Base-by-base conservation (phyloP, 2,329 filamentous ascomycete species). In the Calonectria ilicicola region DNA sequence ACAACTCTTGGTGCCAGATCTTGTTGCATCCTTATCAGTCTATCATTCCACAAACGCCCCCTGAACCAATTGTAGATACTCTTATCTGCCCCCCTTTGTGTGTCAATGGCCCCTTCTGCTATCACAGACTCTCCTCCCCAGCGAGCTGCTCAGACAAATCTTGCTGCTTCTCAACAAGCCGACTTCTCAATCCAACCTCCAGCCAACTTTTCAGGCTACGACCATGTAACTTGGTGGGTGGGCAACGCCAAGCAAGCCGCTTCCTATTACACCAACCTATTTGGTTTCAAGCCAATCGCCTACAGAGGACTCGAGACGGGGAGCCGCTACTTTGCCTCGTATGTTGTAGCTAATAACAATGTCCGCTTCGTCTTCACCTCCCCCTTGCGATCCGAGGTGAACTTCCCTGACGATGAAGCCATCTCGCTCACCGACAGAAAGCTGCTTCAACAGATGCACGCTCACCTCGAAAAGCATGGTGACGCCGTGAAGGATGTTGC, bases 181-280 rank as follows among this genome's bases (percentile, higher is more conserved):
- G 87, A 87, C 79, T 89, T 87, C 79, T 87, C 89, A 73, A 86
- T 91, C 58, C 87, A 89, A 79, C 85, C 88, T 78, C 78, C 86
- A 79, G 74, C 84, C 79, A 89, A 88, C 82, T 96, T 98, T 86
- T 91, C 91, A 73, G 95, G 95, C 81, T 98, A 98, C 83, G 95
- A 98, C 85, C 94, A 98, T 84, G 91, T 98, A 69, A 96, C 95
- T 78, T 98, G 96, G 96, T 98, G 95, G 87, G 96, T 98, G 35
- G 95, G 96, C 82, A 98, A 98, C 82, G 96, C 96, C 79, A 98
- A 98, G 86, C 96, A 98, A 87, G 95, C 95, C 3, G 96, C 96
- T 46, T 90, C 93, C 17, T 98, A 95, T 86, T 98, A 98, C 86
- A 93, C 93, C 77, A 93, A 91, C 14, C 93, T 95, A 77, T 95